Evolutionary conservation across 805 yeast species (phyloP), one percentile per base, ranked within the genome.

Genomic region (Wickerhamiella parazyma): DNA sequence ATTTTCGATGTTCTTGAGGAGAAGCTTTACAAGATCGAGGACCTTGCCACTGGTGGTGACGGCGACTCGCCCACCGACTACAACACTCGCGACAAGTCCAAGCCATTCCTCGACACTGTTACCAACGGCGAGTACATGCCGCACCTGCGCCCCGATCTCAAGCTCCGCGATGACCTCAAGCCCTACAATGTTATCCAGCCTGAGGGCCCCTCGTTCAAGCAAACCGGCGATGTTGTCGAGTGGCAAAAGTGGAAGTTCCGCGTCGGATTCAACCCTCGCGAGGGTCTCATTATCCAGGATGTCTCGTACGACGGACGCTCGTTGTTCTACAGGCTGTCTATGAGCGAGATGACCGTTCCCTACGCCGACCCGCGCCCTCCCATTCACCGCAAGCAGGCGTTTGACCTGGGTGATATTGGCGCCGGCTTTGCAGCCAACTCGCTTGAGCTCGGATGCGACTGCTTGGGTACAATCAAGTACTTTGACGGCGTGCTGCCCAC

Each of bases 191-290:
- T 79, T 80, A 77, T 64, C 80, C 93, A 81, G 64, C 89, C 91
- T 41, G 87, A 82, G 53, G 93, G 93, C 51, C 75, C 86, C n/a
- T 76, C 84, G 1, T 81, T 78, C 65, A 54, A 67, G 19, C 63
- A 73, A 33, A 67, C 79, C 50, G 79, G 78, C 34, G 64, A 71
- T 46, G 74, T 72, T 58, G 71, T 82, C 51, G 62, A 65, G 45
- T 81, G 93, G 93, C 89, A 79, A 66, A 85, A 79, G 16, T 81
- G 91, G 91, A 78, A 76, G 57, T 80, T 81, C 66, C 72, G 80
- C 55, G 80, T 75, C 28, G 69, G 75, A 39, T 67, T 81, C 40
- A 76, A 76, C 55, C 76, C 72, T 39, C 76, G 93, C 67, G 93
- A 81, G 66, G 93, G 93, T 51, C 71, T 78, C 49, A 86, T 78